phyloP scores from a whole-genome alignment of 2,329 filamentous ascomycete species.

The Fusarium newnesense region DNA sequence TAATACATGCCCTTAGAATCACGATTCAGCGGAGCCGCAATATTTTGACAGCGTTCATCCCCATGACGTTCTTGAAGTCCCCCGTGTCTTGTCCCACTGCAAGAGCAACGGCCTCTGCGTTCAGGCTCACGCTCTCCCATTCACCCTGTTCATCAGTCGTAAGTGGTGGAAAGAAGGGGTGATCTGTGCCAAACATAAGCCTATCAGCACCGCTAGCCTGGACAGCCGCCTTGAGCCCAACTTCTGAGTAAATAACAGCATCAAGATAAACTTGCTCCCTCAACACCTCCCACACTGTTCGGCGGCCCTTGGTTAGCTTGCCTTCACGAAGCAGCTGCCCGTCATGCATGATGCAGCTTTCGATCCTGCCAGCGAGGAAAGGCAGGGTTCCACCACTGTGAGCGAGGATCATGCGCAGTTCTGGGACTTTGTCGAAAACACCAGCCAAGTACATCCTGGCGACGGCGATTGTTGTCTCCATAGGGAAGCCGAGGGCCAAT shows the following conservation, averaged over 20 bases:
- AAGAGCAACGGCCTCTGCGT: slow-evolving; percentile 62
- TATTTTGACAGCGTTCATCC: slow-evolving; percentile 67
- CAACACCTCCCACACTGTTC: slow-evolving; percentile 67
- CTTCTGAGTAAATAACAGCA: slow-evolving; percentile 83
- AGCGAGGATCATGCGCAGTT: slow-evolving; percentile 79
- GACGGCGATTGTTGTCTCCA: slow-evolving; percentile 93
- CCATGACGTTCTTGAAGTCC: slow-evolving; percentile 65
- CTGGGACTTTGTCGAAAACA: slow-evolving; percentile 80
- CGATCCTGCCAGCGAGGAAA: slow-evolving; percentile 87
- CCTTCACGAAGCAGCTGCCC: slow-evolving; percentile 75
- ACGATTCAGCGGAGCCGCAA: slow-evolving; percentile 50
- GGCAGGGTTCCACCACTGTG: slow-evolving; percentile 91
- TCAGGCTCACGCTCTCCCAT: slow-evolving; percentile 74
- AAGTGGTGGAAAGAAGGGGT: slow-evolving; percentile 86
- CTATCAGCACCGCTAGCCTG: slow-evolving; percentile 74
- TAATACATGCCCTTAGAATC: slow-evolving; percentile 35
- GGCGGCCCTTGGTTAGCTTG: slow-evolving; percentile 58
- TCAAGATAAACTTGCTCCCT: slow-evolving; percentile 85
- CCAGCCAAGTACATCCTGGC: slow-evolving; percentile 87
- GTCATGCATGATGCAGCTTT: slow-evolving; percentile 88
- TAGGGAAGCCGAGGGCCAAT: slow-evolving; percentile 85
- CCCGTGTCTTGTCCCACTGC: slow-evolving; percentile 59
- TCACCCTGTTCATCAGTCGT: slow-evolving; percentile 68
- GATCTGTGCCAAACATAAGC: slow-evolving; percentile 84
- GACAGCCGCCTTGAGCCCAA: slow-evolving; percentile 77